phyloP scores from a whole-genome alignment of 768 basidiomycete species.

The Lentinula guzmanii region DNA sequence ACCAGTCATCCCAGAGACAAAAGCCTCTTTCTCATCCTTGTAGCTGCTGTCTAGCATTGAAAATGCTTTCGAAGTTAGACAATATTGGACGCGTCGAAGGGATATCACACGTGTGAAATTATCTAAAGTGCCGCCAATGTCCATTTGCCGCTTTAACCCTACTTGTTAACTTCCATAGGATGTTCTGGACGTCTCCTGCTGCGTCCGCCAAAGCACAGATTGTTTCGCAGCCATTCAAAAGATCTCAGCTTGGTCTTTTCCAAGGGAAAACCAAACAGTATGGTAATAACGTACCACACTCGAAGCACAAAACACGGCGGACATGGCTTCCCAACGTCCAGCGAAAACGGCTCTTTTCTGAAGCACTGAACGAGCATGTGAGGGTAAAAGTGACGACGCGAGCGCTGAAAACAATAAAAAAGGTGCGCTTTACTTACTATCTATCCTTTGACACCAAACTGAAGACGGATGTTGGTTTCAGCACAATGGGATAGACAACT shows the following conservation, averaged over 20 bases:
- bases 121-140: not conserved
- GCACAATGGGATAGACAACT: conserved; percentile 71
- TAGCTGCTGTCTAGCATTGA: conserved; percentile 29
- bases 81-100: not conserved
- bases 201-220: conserved; percentile 2
- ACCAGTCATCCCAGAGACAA: conserved; percentile 71
- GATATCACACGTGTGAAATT: not conserved
- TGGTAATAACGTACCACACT: conserved; percentile 89
- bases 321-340: conserved; percentile 89
- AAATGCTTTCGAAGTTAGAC: not conserved
- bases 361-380: conserved; percentile 50
- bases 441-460: not conserved
- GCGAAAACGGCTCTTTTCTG: conserved; percentile 65
- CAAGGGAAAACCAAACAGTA: conserved; percentile 75
- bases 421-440: conserved; percentile 39
- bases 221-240: conserved; percentile 73
- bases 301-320: conserved; percentile 80
- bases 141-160: not conserved
- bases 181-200: not conserved
- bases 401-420: conserved; percentile 78
- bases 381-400: conserved; percentile 69
- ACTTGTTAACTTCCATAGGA: not conserved
- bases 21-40: conserved; percentile 76
- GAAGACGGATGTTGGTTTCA: conserved; percentile 15
- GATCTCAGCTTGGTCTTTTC: conserved; percentile 74